Conservation (phyloP, 2,329 filamentous ascomycete species). For the Bipolaris sorokiniana region DNA sequence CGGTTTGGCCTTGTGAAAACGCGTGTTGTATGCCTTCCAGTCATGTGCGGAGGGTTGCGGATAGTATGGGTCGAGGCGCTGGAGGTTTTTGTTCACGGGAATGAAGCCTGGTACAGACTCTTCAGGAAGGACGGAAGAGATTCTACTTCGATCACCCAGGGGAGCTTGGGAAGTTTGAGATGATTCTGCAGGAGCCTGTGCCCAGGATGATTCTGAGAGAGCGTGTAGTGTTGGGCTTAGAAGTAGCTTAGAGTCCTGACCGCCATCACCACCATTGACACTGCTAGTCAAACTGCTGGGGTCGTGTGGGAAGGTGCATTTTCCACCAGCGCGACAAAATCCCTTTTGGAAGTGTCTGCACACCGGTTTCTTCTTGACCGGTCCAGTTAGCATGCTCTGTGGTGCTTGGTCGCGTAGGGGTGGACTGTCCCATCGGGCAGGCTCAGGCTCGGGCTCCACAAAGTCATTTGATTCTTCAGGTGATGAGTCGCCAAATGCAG, state of each 20-base stretch:
- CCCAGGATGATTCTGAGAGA: neutral
- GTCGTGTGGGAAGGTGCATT: constrained; percentile 31
- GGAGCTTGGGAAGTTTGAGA: neutral
- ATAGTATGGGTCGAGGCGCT: constrained; percentile 57
- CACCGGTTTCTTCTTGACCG: neutral
- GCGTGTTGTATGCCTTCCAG: constrained; percentile 49
- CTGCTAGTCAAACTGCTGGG: neutral
- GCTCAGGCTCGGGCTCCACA: constrained; percentile 12
- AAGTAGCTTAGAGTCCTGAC: neutral
- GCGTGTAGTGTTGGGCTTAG: neutral
- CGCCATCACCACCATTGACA: neutral
- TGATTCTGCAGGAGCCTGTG: neutral
- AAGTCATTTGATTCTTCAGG: constrained; percentile 11
- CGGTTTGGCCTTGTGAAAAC: constrained; percentile 49
- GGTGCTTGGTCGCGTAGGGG: neutral
- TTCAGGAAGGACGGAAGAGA: constrained; percentile 26
- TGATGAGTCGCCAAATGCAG: constrained; percentile 6
- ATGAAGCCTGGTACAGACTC: constrained; percentile 39
- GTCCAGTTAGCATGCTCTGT: neutral
- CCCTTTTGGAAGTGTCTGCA: constrained; percentile 39
- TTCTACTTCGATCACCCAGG: constrained; percentile 16
- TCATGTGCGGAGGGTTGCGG: constrained; percentile 47
- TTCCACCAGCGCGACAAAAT: constrained; percentile 30
- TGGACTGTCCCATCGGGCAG: constrained; percentile 10
- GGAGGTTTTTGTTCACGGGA: constrained; percentile 54